Base-by-base conservation (phyloP, 768 basidiomycete species). In the Daedaleopsis sinensis region DNA sequence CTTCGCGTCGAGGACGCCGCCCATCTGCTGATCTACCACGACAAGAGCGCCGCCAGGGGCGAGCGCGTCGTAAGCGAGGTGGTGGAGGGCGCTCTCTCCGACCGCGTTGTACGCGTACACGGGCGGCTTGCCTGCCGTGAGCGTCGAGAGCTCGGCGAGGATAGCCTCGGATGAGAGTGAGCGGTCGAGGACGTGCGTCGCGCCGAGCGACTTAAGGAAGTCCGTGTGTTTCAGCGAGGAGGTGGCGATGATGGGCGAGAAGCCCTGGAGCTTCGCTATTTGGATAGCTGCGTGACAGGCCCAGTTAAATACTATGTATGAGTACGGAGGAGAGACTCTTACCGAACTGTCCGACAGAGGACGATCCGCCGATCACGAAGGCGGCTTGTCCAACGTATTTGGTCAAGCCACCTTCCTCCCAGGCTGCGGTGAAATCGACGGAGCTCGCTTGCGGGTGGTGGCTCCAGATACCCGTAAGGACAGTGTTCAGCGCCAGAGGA, bases 401-500 rank as follows among this genome's bases (percentile, higher is more conserved):
- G 10, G 71, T 71, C 24, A 54, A 52, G 7, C 70, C 71, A 8
- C 67, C 63, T 16, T 61, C 24, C 7, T 66, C 63, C 57, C 71
- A 69, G 0, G 74, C 74, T 13, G 69, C 52, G 13, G 58, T 55
- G 21, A 76, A 57, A 32, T 36, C 48, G 18, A 39, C 52, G 36
- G 35, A 50, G 15, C 42, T 58, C 24, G 57, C 32, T 4, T 13
- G 15, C 42, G 49, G 23, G 16, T 38, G 24, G 46, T 44, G 42
- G 50, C 55, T 38, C 39, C 21, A 62, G 15, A 57, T 42, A 15
- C 43, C 55, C 2, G 57, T 11, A 5, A 55, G 55, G 21, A 55
- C 61, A 19, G 78, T 76, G 8, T 70, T 68, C 5, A 79, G 57
- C 0, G 65, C 75, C 15, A 77, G 65, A 1, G 80, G 78, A 18